These are phyloP conservation scores for Penicillium flavigenum DNA, from an alignment of 495 filamentous ascomycete genomes.

Conservation along the genomic window DNA sequence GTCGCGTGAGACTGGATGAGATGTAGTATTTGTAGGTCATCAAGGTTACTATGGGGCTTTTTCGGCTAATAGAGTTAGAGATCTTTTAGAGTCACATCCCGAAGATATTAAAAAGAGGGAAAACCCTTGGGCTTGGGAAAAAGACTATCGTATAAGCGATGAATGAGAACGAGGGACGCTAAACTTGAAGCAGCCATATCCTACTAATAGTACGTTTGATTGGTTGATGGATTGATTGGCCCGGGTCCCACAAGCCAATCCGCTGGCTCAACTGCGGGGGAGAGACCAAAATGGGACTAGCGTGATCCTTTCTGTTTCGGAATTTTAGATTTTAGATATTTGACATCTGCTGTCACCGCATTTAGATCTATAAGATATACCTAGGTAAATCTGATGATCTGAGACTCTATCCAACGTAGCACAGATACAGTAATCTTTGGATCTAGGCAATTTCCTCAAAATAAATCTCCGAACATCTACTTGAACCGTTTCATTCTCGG, in stretches of 20 bases:
- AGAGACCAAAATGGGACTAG: not conserved
- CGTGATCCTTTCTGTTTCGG: not conserved
- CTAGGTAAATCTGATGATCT: not conserved
- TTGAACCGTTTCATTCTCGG: slow-evolving; percentile 3
- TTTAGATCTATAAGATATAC: not conserved
- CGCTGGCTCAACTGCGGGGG: slow-evolving; percentile 9
- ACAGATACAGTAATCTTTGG: not conserved
- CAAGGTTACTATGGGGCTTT: slow-evolving; percentile 10
- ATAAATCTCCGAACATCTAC: not conserved
- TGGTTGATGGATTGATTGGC: slow-evolving; percentile 9
- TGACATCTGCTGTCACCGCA: not conserved
- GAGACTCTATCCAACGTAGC: not conserved
- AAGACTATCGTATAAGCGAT: not conserved
- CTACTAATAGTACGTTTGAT: not conserved
- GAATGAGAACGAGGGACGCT: not conserved
- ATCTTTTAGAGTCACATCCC: slow-evolving; percentile 6
- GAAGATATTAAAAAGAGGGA: not conserved
- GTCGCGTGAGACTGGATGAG: slow-evolving; percentile 10
- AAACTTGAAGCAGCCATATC: not conserved
- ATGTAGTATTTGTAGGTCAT: slow-evolving; percentile 13
- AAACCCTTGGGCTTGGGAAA: too few species aligned
- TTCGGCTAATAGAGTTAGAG: not conserved
- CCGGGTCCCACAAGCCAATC: not conserved
- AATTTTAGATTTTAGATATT: not conserved
- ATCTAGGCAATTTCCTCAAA: not conserved